Conservation (phyloP, 2,329 filamentous ascomycete species). For the Penicillium hordei region DNA sequence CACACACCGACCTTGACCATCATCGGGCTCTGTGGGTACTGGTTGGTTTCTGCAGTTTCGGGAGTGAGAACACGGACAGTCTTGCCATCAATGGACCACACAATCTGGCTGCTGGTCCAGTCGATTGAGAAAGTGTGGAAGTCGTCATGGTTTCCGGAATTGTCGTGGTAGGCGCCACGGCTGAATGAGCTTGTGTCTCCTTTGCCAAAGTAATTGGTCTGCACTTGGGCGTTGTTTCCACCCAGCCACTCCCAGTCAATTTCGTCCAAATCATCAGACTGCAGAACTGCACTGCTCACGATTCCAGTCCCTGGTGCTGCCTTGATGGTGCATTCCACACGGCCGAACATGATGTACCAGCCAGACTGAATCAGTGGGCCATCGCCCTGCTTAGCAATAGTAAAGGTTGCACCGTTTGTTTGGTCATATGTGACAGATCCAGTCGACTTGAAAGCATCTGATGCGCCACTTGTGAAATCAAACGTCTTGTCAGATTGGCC, state of each 20-base stretch:
- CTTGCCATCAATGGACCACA: constrained; percentile 80
- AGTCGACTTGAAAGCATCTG: constrained; percentile 73
- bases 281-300: constrained; percentile 85
- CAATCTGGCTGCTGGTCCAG: constrained; percentile 81
- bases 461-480: constrained; percentile 76
- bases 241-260: constrained; percentile 98
- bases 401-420: constrained; percentile 76
- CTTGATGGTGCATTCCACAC: constrained; percentile 80
- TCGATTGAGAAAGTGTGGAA: constrained; percentile 89
- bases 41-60: constrained; percentile 63
- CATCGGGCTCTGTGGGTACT: constrained; percentile 96
- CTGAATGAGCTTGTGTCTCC: constrained; percentile 83
- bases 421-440: constrained; percentile 68
- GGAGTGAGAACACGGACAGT: constrained; percentile 74
- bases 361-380: constrained; percentile 81
- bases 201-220: constrained; percentile 97
- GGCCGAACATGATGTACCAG: constrained; percentile 99
- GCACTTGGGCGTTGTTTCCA: constrained; percentile 71
- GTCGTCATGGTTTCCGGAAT: constrained; percentile 65
- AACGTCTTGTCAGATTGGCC: constrained; percentile 72
- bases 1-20: constrained; percentile 88
- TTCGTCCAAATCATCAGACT: constrained; percentile 90
- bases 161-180: constrained; percentile 75
- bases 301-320: constrained; percentile 86
- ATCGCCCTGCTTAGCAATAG: constrained; percentile 74